Percentiles rank a stretch among this genome's conserved stretches.
Evolutionary conservation across 2,329 filamentous ascomycete species (phyloP).

Genomic region (Gaeumannomyces tritici): DNA sequence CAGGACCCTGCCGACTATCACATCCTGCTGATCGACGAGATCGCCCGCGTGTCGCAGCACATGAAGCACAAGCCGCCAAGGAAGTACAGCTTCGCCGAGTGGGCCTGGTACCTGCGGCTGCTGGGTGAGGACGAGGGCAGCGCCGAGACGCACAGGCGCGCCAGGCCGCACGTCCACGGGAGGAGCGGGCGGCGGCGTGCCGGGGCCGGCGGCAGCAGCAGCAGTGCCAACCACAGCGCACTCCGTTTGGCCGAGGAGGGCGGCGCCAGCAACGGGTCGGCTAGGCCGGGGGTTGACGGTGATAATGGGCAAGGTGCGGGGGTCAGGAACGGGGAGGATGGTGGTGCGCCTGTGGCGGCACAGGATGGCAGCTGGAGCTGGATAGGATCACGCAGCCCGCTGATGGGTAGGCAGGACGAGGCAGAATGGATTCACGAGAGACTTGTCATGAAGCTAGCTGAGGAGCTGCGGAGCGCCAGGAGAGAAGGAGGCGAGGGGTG

Average conservation of each 20-base stretch:
- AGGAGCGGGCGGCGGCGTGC: not conserved
- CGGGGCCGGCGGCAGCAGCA: not conserved
- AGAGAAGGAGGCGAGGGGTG: not conserved
- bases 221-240: not conserved
- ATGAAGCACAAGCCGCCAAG: conserved; percentile 46
- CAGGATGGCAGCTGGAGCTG: conserved; percentile 53
- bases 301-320: not conserved
- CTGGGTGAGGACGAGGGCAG: conserved; percentile 57
- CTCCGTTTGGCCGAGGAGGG: conserved; percentile 1
- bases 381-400: conserved; percentile 58
- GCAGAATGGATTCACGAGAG: conserved; percentile 65
- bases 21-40: conserved; percentile 62
- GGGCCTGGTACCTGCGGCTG: conserved; percentile 74
- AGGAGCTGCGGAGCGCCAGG: conserved; percentile 28
- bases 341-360: conserved; percentile 10
- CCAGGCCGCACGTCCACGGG: conserved; percentile 7
- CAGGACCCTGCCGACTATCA: conserved; percentile 40
- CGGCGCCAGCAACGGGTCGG: conserved; percentile 5
- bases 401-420: conserved; percentile 61
- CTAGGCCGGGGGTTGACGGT: not conserved
- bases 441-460: conserved; percentile 45
- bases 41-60: conserved; percentile 56
- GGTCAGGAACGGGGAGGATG: not conserved
- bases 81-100: conserved; percentile 72
- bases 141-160: conserved; percentile 38